Evolutionary conservation across 768 basidiomycete genomes (phyloP).

Genomic region (Paxillus ammoniavirescens): DNA sequence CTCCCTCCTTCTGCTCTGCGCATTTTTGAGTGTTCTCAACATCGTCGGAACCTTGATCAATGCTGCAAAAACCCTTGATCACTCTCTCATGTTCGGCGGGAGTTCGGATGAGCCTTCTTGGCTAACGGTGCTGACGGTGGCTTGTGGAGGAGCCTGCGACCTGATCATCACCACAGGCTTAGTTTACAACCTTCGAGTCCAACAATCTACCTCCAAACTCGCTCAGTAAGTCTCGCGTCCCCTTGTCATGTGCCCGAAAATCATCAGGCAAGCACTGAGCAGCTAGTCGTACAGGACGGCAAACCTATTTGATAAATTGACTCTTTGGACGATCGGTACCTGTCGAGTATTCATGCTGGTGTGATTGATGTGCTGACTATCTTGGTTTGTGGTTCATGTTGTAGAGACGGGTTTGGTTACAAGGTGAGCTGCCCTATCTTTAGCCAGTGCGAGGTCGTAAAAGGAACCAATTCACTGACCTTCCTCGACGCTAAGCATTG

Average conservation of each 20-base stretch:
- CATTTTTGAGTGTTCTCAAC: neutral
- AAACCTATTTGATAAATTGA: constrained; percentile 1
- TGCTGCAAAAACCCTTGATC: neutral
- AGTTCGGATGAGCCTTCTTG: neutral
- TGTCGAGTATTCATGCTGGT: neutral
- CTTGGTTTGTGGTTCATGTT: neutral
- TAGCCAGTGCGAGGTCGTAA: too few species aligned
- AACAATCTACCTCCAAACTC: neutral
- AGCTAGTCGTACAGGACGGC: neutral
- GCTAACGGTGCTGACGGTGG: neutral
- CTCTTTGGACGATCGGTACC: neutral
- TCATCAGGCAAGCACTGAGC: too few species aligned
- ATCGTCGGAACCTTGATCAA: constrained; percentile 1
- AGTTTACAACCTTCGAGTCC: neutral
- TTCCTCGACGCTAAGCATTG: neutral
- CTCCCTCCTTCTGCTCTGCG: neutral
- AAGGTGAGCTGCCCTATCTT: neutral
- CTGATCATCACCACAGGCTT: neutral
- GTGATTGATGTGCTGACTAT: too few species aligned
- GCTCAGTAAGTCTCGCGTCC: neutral
- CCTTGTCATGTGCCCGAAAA: too few species aligned
- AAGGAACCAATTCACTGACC: neutral
- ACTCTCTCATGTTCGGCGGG: neutral
- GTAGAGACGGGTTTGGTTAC: neutral
- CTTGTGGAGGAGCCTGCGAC: constrained; percentile 1